These are phyloP conservation scores for Coemansia sp. DNA, from an alignment of 192 early-diverging fungal species.

Conservation along the genomic window DNA sequence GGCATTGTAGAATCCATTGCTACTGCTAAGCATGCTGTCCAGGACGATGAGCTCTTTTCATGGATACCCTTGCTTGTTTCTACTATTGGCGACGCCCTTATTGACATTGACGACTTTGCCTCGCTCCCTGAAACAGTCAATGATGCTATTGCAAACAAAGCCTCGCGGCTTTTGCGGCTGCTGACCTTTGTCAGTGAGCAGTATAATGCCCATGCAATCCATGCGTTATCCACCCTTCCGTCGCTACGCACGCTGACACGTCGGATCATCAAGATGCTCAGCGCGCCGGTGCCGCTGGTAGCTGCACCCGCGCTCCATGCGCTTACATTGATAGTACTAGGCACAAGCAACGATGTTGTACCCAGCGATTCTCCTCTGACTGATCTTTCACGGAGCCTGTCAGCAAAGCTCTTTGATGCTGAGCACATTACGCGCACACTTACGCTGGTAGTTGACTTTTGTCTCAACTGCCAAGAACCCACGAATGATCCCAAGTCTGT, in stretches of 20 bases:
- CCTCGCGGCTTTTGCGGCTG: constrained; percentile 16
- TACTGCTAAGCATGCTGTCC: not conserved
- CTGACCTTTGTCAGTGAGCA: constrained; percentile 18
- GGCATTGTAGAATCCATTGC: not conserved
- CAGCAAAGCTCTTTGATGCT: constrained; percentile 44
- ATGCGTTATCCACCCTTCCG: not conserved
- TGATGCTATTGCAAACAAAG: not conserved
- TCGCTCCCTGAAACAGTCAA: not conserved
- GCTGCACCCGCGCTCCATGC: constrained; percentile 40
- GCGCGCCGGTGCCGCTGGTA: constrained; percentile 21
- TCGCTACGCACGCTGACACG: constrained; percentile 22
- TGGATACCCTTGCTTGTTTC: not conserved
- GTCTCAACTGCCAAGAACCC: constrained; percentile 28
- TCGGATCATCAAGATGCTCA: constrained; percentile 37
- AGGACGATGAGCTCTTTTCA: not conserved
- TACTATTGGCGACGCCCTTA: not conserved
- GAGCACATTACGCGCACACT: constrained; percentile 36
- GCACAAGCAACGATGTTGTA: not conserved
- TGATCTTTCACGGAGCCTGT: constrained; percentile 17
- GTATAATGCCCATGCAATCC: not conserved
- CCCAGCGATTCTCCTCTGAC: constrained; percentile 8
- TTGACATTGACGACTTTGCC: not conserved
- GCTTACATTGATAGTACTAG: constrained; percentile 32
- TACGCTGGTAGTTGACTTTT: constrained; percentile 31
- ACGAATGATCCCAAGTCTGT: no score